These are phyloP conservation scores for Hymenoscyphus fructigenus DNA, from an alignment of 2,329 filamentous ascomycete species.

Conservation along the genomic window DNA sequence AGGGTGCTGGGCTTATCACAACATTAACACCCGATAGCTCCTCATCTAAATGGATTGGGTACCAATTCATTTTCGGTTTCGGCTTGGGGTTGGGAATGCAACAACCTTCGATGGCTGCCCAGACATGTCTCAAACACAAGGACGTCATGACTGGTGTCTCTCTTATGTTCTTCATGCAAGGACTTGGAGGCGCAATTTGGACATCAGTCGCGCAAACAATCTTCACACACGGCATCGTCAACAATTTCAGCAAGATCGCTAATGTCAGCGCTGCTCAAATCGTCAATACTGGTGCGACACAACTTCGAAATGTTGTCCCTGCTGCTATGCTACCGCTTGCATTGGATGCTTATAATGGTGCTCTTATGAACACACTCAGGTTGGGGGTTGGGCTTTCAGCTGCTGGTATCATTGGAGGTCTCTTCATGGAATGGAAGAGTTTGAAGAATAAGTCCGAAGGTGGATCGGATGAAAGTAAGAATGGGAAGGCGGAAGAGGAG, in stretches of 20 bases:
- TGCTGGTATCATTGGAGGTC: constrained; percentile 46
- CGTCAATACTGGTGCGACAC: constrained; percentile 48
- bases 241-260: constrained; percentile 17
- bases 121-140: constrained; percentile 28
- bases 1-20: constrained; percentile 42
- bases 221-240: constrained; percentile 31
- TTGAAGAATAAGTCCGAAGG: constrained; percentile 47
- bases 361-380: constrained; percentile 53
- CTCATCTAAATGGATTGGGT: constrained; percentile 39
- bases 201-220: constrained; percentile 35
- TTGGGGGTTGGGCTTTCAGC: constrained; percentile 52
- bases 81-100: constrained; percentile 36
- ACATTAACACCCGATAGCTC: constrained; percentile 39
- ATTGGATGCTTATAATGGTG: constrained; percentile 54
- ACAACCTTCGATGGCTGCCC: constrained; percentile 32
- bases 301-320: constrained; percentile 44
- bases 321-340: constrained; percentile 44
- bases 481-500: constrained; percentile 3
- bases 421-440: constrained; percentile 56
- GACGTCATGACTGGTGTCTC: constrained; percentile 36
- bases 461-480: constrained; percentile 13
- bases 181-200: constrained; percentile 39
- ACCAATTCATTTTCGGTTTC: constrained; percentile 32
- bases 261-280: constrained; percentile 18
- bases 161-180: constrained; percentile 39